Percentiles rank a stretch among this genome's conserved stretches.
Evolutionary conservation across 208 protist species (phyloP).

Genomic region (Acanthamoeba royreba): DNA sequence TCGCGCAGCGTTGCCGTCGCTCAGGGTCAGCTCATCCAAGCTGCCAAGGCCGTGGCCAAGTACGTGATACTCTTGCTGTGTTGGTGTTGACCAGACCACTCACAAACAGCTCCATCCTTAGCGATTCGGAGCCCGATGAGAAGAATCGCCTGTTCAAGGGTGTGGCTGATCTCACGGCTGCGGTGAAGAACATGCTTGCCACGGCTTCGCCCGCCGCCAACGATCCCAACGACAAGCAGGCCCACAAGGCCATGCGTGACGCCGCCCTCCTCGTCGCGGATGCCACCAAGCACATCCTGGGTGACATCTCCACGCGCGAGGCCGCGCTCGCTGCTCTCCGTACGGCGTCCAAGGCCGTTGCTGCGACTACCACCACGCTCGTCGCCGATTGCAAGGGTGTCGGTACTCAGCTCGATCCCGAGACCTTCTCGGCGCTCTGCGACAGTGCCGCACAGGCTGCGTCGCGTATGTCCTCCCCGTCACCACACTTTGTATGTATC

Average conservation of each 20-base stretch:
- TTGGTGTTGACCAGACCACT: neutral
- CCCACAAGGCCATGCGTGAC: conserved; percentile 23
- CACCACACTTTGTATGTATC: neutral
- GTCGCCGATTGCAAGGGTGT: conserved; percentile 46
- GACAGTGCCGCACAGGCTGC: conserved; percentile 10
- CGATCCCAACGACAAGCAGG: conserved; percentile 19
- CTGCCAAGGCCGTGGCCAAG: conserved; percentile 51
- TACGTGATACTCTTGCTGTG: neutral
- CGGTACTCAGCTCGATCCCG: neutral
- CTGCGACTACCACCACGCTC: neutral
- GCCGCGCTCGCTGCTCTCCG: conserved; percentile 31
- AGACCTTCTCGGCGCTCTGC: neutral
- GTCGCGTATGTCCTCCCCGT: neutral
- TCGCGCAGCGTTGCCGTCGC: neutral
- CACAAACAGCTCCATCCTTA: neutral
- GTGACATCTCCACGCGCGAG: conserved; percentile 39
- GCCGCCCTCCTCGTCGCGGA: conserved; percentile 4
- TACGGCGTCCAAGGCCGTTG: conserved; percentile 43
- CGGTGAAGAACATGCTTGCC: conserved; percentile 34
- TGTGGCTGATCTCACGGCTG: conserved; percentile 27
- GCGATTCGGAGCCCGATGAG: conserved; percentile 33
- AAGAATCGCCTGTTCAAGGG: conserved; percentile 51
- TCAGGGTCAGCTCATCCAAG: conserved; percentile 26
- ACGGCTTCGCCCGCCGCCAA: conserved; percentile 5
- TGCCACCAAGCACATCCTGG: conserved; percentile 40